Evolutionary conservation across 306 rosid species (phyloP).

Genomic region (Gillenia trifoliata): DNA sequence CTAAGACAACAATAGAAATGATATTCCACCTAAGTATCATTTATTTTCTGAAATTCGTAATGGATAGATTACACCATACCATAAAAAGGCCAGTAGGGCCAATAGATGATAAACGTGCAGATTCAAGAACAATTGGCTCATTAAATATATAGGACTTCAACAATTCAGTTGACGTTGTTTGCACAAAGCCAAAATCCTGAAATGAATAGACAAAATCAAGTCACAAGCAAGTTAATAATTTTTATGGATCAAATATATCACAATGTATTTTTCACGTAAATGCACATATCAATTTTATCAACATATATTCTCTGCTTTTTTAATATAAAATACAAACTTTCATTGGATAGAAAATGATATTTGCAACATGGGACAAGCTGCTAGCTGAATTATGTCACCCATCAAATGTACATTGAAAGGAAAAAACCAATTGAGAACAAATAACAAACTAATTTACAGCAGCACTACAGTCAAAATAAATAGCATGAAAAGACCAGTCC

Average conservation of each 20-base stretch:
- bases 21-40: not conserved
- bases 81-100: constrained; percentile 63
- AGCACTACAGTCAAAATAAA: not conserved
- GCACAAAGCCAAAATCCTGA: constrained; percentile 85
- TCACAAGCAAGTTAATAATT: constrained; percentile 9
- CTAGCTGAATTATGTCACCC: not conserved
- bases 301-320: not conserved
- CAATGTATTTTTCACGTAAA: not conserved
- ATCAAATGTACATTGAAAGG: not conserved
- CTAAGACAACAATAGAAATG: constrained; percentile 10
- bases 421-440: not conserved
- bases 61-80: constrained; percentile 33
- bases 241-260: not conserved
- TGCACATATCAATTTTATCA: not conserved
- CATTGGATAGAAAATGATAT: not conserved
- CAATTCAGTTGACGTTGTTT: constrained; percentile 81
- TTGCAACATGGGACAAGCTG: not conserved
- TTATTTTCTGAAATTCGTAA: constrained; percentile 5
- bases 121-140: constrained; percentile 62
- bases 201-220: constrained; percentile 27
- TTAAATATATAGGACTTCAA: constrained; percentile 75
- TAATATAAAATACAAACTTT: not conserved
- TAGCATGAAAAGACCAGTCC: not conserved
- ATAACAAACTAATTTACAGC: not conserved
- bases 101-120: constrained; percentile 58